Percentiles rank a stretch among this genome's conserved stretches.
Conservation (phyloP, 257 asterid species). For the Gynochthodes officinalis region DNA sequence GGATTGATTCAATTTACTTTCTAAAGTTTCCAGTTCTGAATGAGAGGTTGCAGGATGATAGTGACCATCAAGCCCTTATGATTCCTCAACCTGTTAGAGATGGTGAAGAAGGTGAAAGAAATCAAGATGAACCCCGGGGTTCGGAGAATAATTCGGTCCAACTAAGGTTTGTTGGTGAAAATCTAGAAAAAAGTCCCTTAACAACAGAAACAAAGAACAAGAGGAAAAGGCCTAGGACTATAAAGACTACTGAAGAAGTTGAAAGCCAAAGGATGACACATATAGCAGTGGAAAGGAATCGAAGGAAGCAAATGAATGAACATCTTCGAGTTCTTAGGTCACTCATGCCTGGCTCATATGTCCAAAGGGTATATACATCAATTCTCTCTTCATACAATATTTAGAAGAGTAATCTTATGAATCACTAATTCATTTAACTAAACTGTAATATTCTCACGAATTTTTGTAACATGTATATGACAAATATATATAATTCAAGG, state of each 20-base stretch:
- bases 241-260: slow-evolving; percentile 78
- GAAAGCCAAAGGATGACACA: slow-evolving; percentile 98
- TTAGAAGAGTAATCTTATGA: not conserved
- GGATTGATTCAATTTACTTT: slow-evolving; percentile 67
- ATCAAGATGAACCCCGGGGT: slow-evolving; percentile 6
- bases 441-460: too few relatives aligned
- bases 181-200: slow-evolving; percentile 28
- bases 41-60: slow-evolving; percentile 42
- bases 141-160: slow-evolving; percentile 25
- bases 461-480: too few relatives aligned
- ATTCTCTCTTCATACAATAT: not conserved
- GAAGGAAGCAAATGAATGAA: slow-evolving; percentile 95
- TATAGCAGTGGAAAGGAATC: slow-evolving; percentile 84
- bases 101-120: slow-evolving; percentile 12
- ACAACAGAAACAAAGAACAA: slow-evolving; percentile 41
- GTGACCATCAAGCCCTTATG: slow-evolving; percentile 22
- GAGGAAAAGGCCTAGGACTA: slow-evolving; percentile 64
- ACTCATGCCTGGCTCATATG: slow-evolving; percentile 97
- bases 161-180: slow-evolving; percentile 44
- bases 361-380: slow-evolving; percentile 59
- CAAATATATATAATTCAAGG: too few relatives aligned
- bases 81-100: slow-evolving; percentile 16
- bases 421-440: too few relatives aligned
- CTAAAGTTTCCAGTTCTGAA: slow-evolving; percentile 77
- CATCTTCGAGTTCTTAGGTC: slow-evolving; percentile 87